A percentile compares a stretch with the other conserved stretches of the same genome.
These are phyloP conservation scores for Tuber calosporum DNA, from an alignment of 495 filamentous ascomycete species.

Conservation along the genomic window DNA sequence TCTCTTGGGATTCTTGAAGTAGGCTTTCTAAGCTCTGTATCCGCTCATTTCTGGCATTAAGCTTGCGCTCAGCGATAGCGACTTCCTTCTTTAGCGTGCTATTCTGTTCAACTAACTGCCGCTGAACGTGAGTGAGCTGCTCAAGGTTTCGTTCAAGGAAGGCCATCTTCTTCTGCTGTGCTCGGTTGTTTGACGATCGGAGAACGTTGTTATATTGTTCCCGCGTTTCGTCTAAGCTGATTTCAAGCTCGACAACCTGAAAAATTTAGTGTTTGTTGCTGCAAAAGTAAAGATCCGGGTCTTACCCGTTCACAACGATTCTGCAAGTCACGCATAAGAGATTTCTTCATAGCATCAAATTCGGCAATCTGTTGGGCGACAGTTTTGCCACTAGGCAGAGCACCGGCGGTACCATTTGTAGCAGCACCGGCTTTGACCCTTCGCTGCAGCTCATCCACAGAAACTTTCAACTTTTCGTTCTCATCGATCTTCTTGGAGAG, in stretches of 20 bases:
- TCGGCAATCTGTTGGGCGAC: slow-evolving; percentile 95
- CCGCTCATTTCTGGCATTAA: slow-evolving; percentile 91
- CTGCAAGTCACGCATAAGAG: slow-evolving; percentile 94
- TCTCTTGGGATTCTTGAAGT: slow-evolving; percentile 95
- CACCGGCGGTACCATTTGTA: slow-evolving; percentile 50
- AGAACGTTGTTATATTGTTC: slow-evolving; percentile 99
- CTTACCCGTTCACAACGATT: slow-evolving; percentile 84
- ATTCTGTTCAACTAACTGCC: slow-evolving; percentile 97
- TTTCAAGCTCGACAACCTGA: slow-evolving; percentile 88
- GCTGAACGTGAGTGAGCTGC: slow-evolving; percentile 92
- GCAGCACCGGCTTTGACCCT: slow-evolving; percentile 54
- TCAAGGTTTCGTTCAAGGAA: slow-evolving; percentile 98
- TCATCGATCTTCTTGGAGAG: slow-evolving; percentile 66
- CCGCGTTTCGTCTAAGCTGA: slow-evolving; percentile 88
- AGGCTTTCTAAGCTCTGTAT: slow-evolving; percentile 85
- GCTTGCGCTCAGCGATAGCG: slow-evolving; percentile 92
- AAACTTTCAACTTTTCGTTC: slow-evolving; percentile 63
- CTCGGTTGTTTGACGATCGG: slow-evolving; percentile 88
- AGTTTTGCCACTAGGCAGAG: slow-evolving; percentile 74
- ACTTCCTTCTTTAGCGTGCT: slow-evolving; percentile 95
- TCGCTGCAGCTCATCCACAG: slow-evolving; percentile 68
- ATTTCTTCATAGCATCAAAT: slow-evolving; percentile 99
- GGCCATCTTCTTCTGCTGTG: slow-evolving; percentile 99
- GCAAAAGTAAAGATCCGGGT: background rate
- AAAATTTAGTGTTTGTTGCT: slow-evolving; percentile 14